A percentile compares a stretch with the other conserved stretches of the same genome.
Conservation (phyloP, 257 asterid species). For the Plectranthus barbatus region DNA sequence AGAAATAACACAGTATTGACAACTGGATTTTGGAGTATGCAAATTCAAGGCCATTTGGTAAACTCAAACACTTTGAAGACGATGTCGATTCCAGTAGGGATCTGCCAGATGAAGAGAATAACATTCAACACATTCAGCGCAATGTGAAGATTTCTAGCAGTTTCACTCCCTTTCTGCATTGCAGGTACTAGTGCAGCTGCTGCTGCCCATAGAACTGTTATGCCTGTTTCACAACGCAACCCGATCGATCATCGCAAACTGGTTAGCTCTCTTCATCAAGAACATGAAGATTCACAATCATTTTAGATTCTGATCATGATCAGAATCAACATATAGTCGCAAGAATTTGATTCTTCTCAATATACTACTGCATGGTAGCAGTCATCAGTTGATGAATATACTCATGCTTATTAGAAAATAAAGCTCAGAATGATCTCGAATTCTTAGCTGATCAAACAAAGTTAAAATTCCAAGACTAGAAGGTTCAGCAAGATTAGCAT, state of each 20-base stretch:
- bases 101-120: constrained; percentile 70
- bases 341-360: background rate
- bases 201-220: constrained; percentile 88
- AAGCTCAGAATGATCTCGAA: background rate
- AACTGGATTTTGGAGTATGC: background rate
- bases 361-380: background rate
- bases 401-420: background rate
- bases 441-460: background rate
- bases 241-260: no score
- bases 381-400: background rate
- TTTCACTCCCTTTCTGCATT: constrained; percentile 94
- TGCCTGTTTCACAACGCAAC: constrained; percentile 35
- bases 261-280: background rate
- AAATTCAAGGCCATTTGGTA: constrained; percentile 72
- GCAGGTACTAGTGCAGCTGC: constrained; percentile 89
- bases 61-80: constrained; percentile 68
- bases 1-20: background rate
- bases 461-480: background rate
- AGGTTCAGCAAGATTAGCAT: background rate
- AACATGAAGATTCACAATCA: background rate
- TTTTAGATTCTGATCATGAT: background rate
- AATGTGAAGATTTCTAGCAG: constrained; percentile 86
- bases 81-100: constrained; percentile 85
- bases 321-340: background rate
- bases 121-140: constrained; percentile 56